These are phyloP conservation scores for Plasmodium coatneyi DNA, from an alignment of 169 alveolate genomes.

Conservation along the genomic window DNA sequence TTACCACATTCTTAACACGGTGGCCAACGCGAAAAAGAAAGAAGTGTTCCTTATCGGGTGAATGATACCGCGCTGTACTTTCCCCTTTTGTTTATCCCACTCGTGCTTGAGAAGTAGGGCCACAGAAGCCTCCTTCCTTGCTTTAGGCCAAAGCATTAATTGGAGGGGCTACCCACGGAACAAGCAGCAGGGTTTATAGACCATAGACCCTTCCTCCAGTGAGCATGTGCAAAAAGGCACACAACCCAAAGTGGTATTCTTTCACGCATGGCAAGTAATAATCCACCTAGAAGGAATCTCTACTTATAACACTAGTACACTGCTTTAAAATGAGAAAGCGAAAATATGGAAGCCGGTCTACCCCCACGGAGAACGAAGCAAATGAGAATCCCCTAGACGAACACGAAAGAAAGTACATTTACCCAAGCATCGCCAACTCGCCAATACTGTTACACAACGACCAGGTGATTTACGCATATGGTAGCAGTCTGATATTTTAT, in stretches of 20 bases:
- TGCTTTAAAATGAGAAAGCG: constrained; percentile 2
- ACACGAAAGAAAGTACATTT: constrained; percentile 37
- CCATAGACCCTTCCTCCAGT: not conserved
- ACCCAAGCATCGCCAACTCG: constrained; percentile 55
- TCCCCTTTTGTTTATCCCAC: not conserved
- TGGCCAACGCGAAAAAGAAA: not conserved
- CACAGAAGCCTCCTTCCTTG: not conserved
- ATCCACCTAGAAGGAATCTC: not conserved
- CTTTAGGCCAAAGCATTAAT: not conserved
- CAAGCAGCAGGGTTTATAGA: not conserved
- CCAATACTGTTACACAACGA: constrained; percentile 45
- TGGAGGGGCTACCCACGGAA: not conserved
- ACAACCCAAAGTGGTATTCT: not conserved
- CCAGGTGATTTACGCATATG: constrained; percentile 43
- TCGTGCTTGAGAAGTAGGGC: not conserved
- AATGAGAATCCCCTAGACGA: constrained; percentile 3
- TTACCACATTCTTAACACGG: not conserved
- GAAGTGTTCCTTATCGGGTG: not conserved
- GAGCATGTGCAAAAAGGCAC: not conserved
- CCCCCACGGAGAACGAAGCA: not conserved
- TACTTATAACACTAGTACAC: not conserved
- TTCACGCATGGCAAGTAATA: not conserved
- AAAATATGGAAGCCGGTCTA: not conserved
- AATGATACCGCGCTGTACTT: not conserved
- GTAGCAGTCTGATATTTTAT: constrained; percentile 41